Base-by-base conservation (phyloP, 2,329 filamentous ascomycete species). In the Phialophora chinensis region DNA sequence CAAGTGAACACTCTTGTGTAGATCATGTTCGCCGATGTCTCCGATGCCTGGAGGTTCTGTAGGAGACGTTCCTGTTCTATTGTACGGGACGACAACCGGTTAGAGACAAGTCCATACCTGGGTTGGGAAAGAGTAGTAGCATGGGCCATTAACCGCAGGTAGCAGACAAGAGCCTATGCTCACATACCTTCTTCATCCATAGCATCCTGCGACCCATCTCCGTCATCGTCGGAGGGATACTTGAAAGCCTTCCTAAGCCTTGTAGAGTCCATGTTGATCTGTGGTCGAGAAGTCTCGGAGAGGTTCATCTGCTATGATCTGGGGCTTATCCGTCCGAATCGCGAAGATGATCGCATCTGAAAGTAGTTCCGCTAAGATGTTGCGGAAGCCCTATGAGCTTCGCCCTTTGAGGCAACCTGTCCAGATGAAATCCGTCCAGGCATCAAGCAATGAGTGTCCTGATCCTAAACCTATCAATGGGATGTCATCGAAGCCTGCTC, bases 11-110 rank as follows among this genome's bases (percentile, higher is more conserved):
- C 47, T 8, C 67, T 52, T 23, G 65, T 71, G 67, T 72, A 73
- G 29, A 65, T 66, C 20, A 33, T 52, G 52, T 74, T 72, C 1
- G 65, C 63, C 5, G 64, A 61, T 8, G 61, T 50, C 44, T 71
- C 67, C 20, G 65, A 63, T 20, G 63, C 64, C 33, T 62, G 55
- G n/a, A 74, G 66, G 3, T 64, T 62, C 11, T 62, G 62, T 50
- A 74, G 66, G 11, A 74, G 63, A 17, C 44, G 56, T 64, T 73
- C 71, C 71, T 74, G 72, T 64, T 74, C 72, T 69, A 29, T 42
- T 3, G 47, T 42, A 8, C 31, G 20, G 17, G 49, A 27, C 52
- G 29, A 27, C 27, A 33, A 6, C n/a, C 11, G 54, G 49, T 52
- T 29, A 52, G 20, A n/a, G 49, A 27, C 23, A 27, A 52, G 2